These are phyloP conservation scores for Saxophila tyrrhenica DNA, from an alignment of 495 filamentous ascomycete species.

Conservation along the genomic window DNA sequence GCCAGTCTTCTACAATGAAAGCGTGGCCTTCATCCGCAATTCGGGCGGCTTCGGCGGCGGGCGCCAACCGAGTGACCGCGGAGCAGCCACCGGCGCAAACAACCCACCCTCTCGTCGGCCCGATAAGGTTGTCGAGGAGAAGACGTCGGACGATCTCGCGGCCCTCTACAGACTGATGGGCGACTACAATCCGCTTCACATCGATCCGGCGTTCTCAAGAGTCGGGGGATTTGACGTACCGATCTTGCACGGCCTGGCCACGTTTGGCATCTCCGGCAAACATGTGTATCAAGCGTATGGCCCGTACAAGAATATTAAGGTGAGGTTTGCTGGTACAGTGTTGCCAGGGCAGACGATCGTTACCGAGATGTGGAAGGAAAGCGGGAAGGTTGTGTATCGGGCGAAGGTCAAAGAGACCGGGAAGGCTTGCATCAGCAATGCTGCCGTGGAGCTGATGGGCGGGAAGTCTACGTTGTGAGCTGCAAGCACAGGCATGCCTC, in stretches of 20 bases:
- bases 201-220: slow-evolving; percentile 89
- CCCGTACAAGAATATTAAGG: slow-evolving; percentile 85
- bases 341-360: slow-evolving; percentile 85
- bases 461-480: slow-evolving; percentile 43
- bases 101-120: slow-evolving; percentile 63
- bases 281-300: slow-evolving; percentile 78
- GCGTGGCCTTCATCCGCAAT: slow-evolving; percentile 79
- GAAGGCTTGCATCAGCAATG: slow-evolving; percentile 78
- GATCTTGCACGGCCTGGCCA: slow-evolving; percentile 92
- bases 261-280: slow-evolving; percentile 84
- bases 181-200: slow-evolving; percentile 87
- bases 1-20: slow-evolving; percentile 94
- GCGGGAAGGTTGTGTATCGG: slow-evolving; percentile 77
- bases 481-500: background rate
- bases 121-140: slow-evolving; percentile 78
- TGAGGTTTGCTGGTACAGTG: slow-evolving; percentile 86
- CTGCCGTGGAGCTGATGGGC: slow-evolving; percentile 68
- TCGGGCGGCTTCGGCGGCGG: slow-evolving; percentile 86
- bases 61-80: slow-evolving; percentile 65
- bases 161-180: slow-evolving; percentile 86
- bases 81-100: slow-evolving; percentile 66
- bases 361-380: slow-evolving; percentile 98
- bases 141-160: slow-evolving; percentile 87
- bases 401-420: slow-evolving; percentile 91
- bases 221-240: slow-evolving; percentile 92